Base-by-base conservation (phyloP, 495 filamentous ascomycete species). In the Trichoderma parareesei region DNA sequence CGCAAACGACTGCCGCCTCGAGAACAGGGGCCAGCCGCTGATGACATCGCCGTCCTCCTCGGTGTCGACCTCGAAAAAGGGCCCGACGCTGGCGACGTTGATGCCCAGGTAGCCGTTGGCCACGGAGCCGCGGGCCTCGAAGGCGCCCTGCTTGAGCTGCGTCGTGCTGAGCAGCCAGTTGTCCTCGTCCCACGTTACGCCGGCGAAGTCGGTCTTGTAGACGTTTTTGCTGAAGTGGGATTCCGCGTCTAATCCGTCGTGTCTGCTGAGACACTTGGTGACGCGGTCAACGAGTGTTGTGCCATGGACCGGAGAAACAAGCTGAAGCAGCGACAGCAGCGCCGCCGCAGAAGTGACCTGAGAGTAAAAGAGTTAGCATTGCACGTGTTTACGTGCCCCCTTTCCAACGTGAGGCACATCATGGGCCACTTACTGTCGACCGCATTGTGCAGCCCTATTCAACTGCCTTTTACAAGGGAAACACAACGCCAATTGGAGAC, bases 1-100 rank as follows among this genome's bases (percentile, higher is more conserved):
- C 4, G 87, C 85, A 71, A 93, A 90, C 2, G 86, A 83, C 69
- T 90, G 86, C 14, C 90, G 78, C 8, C 79, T 71, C 57, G 85
- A 78, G 74, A 85, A 90, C 16, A 92, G 72, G 7, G 90, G 90
- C 90, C 90, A 93, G 6, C 89, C 90, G 68, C 84, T 88, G 71
- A 53, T 65, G 48, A 65, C 14, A 35, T 46, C 27, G 46, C 67
- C 11, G 68, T 37, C 73, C 55, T 72, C 65, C 55, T 72, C 72
- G 20, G 66, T 65, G 64, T 90, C 87, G 13, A 82, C 69, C 66
- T 90, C 88, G 70, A 89, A 90, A 74, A 91, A 90, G 0, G 88
- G 88, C 1, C 88, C 88, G 7, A 79, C 77, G 41, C 82, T 82
- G 35, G 88, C 85, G 11, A 90, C 67, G 35, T 78, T 78, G 66